Base-by-base conservation (phyloP, 2,329 filamentous ascomycete species). In the Nakataea oryzae region DNA sequence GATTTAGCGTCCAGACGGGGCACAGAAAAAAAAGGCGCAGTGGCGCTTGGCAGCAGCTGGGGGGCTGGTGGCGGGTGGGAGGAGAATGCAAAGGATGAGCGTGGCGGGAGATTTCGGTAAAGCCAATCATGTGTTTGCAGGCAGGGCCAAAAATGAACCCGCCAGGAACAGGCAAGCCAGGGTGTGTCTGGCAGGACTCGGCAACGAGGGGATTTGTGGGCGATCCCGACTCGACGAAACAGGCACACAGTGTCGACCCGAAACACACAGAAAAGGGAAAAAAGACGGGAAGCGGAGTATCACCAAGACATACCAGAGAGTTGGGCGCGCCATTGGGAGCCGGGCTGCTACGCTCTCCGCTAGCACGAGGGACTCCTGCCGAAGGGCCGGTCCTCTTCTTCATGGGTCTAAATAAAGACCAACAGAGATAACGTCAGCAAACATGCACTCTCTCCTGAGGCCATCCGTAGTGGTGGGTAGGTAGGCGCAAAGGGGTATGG, bases 371-470 rank as follows among this genome's bases (percentile, higher is more conserved):
- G 71, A 90, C 80, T 69, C 88, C 89, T 72, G 86, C 87, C 67
- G 86, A 83, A 66, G 85, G 84, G 67, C 86, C 84, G 64, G 81
- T 80, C 74, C 87, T 88, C 77, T 89, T 91, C 78, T 93, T 93
- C 74, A 88, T 81, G 57, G 89, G 89, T 67, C 89, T 93, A 66
- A 67, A 60, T 68, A 61, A 50, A n/a, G 41, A 24, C 17, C 2
- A n/a, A n/a, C 6, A 50, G n/a, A n/a, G n/a, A 50, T 24, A n/a
- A 50, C 24, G 41, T 50, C 41, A 50, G 41, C 41, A n/a, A n/a
- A 50, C 24, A 24, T n/a, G 41, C 41, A n/a, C 41, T 8, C 17
- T n/a, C 21, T 2, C 7, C 17, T 11, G 41, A 50, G 41, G 21
- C 41, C 41, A 24, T 50, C 21, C 11, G 21, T 24, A n/a, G 11